Evolutionary conservation across 768 basidiomycete species (phyloP), one percentile per base, ranked within the genome.

Genomic region (Lactifluus volemus): DNA sequence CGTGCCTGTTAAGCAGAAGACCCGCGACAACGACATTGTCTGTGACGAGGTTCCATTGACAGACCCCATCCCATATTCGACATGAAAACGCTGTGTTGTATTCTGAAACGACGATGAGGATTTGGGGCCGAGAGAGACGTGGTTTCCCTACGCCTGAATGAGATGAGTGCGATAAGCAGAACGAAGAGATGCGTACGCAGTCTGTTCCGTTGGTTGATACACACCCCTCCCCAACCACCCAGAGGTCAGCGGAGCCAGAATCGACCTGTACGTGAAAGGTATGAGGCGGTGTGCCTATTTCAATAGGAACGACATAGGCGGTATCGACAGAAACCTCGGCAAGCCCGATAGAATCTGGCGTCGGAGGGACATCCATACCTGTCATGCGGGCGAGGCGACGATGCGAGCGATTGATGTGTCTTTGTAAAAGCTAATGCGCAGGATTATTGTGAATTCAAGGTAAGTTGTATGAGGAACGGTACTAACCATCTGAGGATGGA

Each of bases 321-420:
- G 81, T 72, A 65, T 86, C 84, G 55, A 80, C 67, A 8, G 73
- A 75, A 81, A 88, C 83, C 58, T 91, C 89, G 67, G 82, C 78
- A 55, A 91, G 76, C 7, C 84, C 86, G 44, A 90, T 74, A 42
- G 87, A 81, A 68, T 85, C 75, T 63, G 67, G 70, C 15, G 75
- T 69, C 21, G 74, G 74, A 21, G 80, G 75, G 7, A 84, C 85
- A 8, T 69, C 77, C 21, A 73, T 81, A 14, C 85, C 82, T 4
- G 81, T 81, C 83, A 90, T 86, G 53, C 79, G 83, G 8, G 88
- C 86, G 53, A 84, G 78, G 55, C 88, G 85, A 59, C 77, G 78
- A 56, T 81, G 73, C 55, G 79, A 77, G 53, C 82, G 84, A 71
- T 89, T 90, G 63, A 86, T 79, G 67, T 84, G 78, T 71, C 86